These are phyloP conservation scores for Dactylis glomerata DNA, from an alignment of 176 grass and related monocot genomes.

Conservation along the genomic window DNA sequence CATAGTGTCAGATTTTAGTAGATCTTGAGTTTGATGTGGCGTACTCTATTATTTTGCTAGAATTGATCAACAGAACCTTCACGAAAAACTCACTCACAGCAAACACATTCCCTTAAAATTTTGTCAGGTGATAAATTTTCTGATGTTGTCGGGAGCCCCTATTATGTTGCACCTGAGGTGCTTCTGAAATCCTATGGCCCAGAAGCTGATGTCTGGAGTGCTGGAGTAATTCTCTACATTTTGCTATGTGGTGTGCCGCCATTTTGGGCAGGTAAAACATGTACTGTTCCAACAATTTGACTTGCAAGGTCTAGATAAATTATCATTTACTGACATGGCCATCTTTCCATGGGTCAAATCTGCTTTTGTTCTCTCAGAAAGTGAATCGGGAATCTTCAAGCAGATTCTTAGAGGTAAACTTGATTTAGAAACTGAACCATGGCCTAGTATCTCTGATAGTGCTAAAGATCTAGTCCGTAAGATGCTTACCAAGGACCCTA, in stretches of 20 bases:
- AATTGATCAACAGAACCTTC: background rate
- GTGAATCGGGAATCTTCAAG: conserved; percentile 92
- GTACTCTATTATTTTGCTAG: conserved; percentile 17
- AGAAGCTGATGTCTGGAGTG: conserved; percentile 99
- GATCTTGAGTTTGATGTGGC: conserved; percentile 22
- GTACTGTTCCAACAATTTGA: conserved; percentile 18
- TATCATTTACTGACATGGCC: background rate
- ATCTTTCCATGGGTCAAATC: conserved; percentile 23
- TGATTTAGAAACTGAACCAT: conserved; percentile 89
- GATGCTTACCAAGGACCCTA: conserved; percentile 85
- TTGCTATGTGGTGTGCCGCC: conserved; percentile 93
- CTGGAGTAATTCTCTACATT: conserved; percentile 97
- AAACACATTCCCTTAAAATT: conserved; percentile 2
- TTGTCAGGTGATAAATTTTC: conserved; percentile 75
- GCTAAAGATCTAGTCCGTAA: conserved; percentile 92
- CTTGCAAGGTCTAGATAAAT: conserved; percentile 6
- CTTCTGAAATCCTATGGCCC: conserved; percentile 84
- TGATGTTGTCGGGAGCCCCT: conserved; percentile 95
- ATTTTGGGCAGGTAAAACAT: conserved; percentile 83
- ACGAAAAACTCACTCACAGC: background rate
- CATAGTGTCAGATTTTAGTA: background rate
- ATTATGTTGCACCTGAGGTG: conserved; percentile 98
- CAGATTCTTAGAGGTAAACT: conserved; percentile 90
- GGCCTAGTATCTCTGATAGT: conserved; percentile 89
- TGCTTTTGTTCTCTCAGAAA: conserved; percentile 54